Evolutionary conservation across 108 stramenopile species (phyloP).

Genomic region (Skeletonema marinoi): DNA sequence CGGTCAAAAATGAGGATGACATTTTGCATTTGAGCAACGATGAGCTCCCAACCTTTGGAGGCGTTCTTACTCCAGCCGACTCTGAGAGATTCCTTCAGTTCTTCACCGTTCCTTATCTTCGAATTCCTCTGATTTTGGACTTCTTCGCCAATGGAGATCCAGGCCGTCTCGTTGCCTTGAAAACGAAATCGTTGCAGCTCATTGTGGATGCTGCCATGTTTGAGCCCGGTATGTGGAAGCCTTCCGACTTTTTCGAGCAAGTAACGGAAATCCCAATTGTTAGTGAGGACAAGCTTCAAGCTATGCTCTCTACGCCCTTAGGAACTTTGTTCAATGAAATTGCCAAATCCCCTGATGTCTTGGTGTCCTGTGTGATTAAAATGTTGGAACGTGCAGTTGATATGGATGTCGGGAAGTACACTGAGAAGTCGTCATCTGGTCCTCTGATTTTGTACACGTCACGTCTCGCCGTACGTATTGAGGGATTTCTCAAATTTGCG

Average conservation of each 20-base stretch:
- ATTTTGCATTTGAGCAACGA: conserved; percentile 89
- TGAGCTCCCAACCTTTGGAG: conserved; percentile 93
- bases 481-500: conserved; percentile 91
- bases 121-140: conserved; percentile 94
- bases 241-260: conserved; percentile 74
- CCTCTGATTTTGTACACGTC: conserved; percentile 95
- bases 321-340: conserved; percentile 96
- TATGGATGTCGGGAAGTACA: conserved; percentile 93
- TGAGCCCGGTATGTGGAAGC: conserved; percentile 94
- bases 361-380: conserved; percentile 83
- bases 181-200: conserved; percentile 87
- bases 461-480: conserved; percentile 94
- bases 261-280: conserved; percentile 83
- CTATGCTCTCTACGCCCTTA: conserved; percentile 85
- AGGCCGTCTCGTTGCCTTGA: conserved; percentile 83
- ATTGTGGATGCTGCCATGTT: conserved; percentile 95
- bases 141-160: conserved; percentile 97
- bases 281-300: conserved; percentile 73
- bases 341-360: conserved; percentile 89
- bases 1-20: conserved; percentile 92
- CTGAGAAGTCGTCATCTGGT: conserved; percentile 77
- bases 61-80: conserved; percentile 87
- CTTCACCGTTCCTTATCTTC: conserved; percentile 94
- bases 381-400: conserved; percentile 93
- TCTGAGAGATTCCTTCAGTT: conserved; percentile 94